A percentile compares a stretch with the other conserved stretches of the same genome.
These are phyloP conservation scores for Rubroshorea leprosula DNA, from an alignment of 345 rosid genomes.

Conservation along the genomic window DNA sequence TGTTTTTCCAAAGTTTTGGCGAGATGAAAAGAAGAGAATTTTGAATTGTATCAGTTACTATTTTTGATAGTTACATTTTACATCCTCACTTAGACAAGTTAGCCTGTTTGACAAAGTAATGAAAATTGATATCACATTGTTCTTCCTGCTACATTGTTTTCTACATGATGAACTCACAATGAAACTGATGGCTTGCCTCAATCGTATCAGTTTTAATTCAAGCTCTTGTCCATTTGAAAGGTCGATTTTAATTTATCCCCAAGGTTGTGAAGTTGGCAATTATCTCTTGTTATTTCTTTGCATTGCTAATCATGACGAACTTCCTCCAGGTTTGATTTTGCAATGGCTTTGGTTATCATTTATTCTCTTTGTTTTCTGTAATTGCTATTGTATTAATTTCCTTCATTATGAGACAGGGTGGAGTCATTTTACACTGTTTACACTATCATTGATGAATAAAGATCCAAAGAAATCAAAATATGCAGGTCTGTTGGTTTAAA, in stretches of 20 bases:
- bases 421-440: conserved; percentile 96
- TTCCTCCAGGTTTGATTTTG: conserved; percentile 72
- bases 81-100: too few relatives aligned
- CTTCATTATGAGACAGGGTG: conserved; percentile 52
- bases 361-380: too few relatives aligned
- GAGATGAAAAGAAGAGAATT: too few relatives aligned
- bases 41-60: too few relatives aligned
- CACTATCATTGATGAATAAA: conserved; percentile 83
- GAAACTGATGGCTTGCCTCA: too few relatives aligned
- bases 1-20: too few relatives aligned
- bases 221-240: conserved; percentile 30
- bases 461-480: conserved; percentile 86
- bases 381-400: too few relatives aligned
- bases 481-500: conserved; percentile 53
- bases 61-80: too few relatives aligned
- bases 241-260: conserved; percentile 89
- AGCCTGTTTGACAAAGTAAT: too few relatives aligned
- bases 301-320: conserved; percentile 85
- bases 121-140: too few relatives aligned
- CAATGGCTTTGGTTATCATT: background rate
- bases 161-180: background rate
- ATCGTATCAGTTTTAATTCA: conserved; percentile 13
- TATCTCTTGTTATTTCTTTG: conserved; percentile 89
- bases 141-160: too few relatives aligned
- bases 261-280: conserved; percentile 85